These are phyloP conservation scores for Suillus placidus DNA, from an alignment of 768 basidiomycete species.

Conservation along the genomic window DNA sequence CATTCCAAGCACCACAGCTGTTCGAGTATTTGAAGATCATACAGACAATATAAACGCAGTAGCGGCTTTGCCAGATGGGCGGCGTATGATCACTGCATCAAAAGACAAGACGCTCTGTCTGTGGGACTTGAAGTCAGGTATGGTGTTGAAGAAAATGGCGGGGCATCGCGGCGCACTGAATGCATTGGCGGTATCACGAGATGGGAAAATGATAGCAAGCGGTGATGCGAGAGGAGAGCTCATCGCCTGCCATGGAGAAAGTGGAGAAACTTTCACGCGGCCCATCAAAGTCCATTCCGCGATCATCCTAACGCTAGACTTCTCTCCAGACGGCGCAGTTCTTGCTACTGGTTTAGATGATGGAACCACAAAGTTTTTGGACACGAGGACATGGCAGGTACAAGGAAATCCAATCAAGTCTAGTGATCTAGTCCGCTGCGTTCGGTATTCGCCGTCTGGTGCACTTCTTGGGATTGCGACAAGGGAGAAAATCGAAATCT, in stretches of 20 bases:
- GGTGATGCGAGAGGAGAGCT: not conserved
- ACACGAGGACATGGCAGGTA: not conserved
- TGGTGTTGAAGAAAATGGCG: not conserved
- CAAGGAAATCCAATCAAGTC: not conserved
- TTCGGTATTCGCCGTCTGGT: not conserved
- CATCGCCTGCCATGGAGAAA: not conserved
- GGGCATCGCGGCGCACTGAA: not conserved
- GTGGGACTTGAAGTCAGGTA: not conserved
- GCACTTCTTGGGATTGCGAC: not conserved
- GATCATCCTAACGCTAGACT: not conserved
- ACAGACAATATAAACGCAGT: not conserved
- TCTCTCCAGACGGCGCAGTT: not conserved
- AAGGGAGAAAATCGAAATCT: not conserved
- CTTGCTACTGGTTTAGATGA: constrained; percentile 1
- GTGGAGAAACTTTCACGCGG: not conserved
- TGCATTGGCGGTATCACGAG: not conserved
- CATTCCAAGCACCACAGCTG: not conserved
- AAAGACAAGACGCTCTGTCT: not conserved
- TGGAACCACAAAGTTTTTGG: not conserved
- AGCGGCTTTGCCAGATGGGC: not conserved
- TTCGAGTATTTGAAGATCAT: not conserved
- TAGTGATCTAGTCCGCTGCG: not conserved
- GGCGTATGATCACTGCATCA: not conserved
- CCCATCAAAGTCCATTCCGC: not conserved
- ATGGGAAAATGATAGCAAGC: not conserved